phyloP scores from a whole-genome alignment of 352 stramenopile genomes.

The Globisporangium perplexum region DNA sequence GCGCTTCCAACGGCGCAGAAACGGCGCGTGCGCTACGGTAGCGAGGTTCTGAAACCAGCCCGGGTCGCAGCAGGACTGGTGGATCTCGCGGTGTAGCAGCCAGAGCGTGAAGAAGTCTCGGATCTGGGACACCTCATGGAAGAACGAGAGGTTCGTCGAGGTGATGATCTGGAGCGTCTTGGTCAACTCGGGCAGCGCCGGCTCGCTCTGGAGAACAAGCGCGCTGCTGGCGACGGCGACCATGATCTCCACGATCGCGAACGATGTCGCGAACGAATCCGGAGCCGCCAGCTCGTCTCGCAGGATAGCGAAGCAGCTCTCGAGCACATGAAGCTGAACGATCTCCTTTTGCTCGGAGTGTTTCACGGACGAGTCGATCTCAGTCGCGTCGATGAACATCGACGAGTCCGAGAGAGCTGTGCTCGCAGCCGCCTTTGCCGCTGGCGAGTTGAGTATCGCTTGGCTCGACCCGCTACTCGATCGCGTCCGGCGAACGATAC shows the following conservation, averaged over 20 bases:
- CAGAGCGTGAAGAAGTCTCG: slow-evolving; percentile 59
- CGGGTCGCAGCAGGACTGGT: slow-evolving; percentile 35
- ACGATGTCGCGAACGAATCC: slow-evolving; percentile 23
- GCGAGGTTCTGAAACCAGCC: slow-evolving; percentile 18
- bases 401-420: slow-evolving; percentile 18
- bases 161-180: slow-evolving; percentile 79
- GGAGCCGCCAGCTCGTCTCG: slow-evolving; percentile 15
- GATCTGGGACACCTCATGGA: slow-evolving; percentile 42
- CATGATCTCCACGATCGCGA: slow-evolving; percentile 43
- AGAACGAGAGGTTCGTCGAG: slow-evolving; percentile 67
- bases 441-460: background rate
- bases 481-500: background rate
- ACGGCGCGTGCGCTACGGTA: slow-evolving; percentile 27
- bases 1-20: slow-evolving; percentile 39
- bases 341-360: slow-evolving; percentile 18
- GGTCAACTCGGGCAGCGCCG: slow-evolving; percentile 19
- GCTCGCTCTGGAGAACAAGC: slow-evolving; percentile 23
- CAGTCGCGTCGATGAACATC: slow-evolving; percentile 21
- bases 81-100: slow-evolving; percentile 46
- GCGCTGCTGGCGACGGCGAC: slow-evolving; percentile 38
- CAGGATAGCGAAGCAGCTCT: slow-evolving; percentile 45
- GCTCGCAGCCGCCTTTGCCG: background rate
- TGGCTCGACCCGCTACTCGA: slow-evolving; percentile 9
- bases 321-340: slow-evolving; percentile 42
- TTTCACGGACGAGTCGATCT: background rate